Conservation (phyloP, 805 yeast species). For the Saturnispora sekii region DNA sequence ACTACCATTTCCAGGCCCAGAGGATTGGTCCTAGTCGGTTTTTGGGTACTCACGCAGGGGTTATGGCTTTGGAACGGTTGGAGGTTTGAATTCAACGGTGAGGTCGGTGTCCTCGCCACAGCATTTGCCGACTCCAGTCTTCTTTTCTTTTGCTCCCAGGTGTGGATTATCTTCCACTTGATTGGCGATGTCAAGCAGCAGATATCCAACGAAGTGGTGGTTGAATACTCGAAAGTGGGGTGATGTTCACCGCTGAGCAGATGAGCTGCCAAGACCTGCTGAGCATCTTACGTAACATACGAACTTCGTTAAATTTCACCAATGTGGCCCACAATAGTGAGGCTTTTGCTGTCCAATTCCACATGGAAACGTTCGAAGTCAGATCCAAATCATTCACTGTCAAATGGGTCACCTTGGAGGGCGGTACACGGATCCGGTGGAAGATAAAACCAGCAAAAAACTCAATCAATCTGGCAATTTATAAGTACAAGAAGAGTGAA, state of each 20-base stretch:
- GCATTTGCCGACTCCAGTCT: conserved; percentile 21
- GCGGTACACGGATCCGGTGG: conserved; percentile 59
- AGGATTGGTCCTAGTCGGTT: conserved; percentile 33
- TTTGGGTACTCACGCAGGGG: conserved; percentile 70
- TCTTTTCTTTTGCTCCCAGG: conserved; percentile 22
- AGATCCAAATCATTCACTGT: conserved; percentile 83
- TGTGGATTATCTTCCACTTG: conserved; percentile 14
- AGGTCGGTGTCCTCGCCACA: conserved; percentile 22
- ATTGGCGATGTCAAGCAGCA: conserved; percentile 14
- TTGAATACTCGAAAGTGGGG: neutral
- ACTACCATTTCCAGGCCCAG: conserved; percentile 29
- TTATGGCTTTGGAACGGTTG: conserved; percentile 75
- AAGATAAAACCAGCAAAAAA: conserved; percentile 71
- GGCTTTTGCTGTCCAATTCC: neutral
- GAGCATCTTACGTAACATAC: neutral
- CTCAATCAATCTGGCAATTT: conserved; percentile 36
- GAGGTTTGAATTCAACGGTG: conserved; percentile 70
- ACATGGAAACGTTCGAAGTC: conserved; percentile 84
- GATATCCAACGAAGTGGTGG: neutral
- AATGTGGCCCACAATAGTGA: too few relatives aligned
- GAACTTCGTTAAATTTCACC: neutral
- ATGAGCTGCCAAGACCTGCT: neutral
- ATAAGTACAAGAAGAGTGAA: conserved; percentile 14
- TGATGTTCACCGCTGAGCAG: neutral
- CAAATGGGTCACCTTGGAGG: conserved; percentile 81